Evolutionary conservation across 2,329 filamentous ascomycete genomes (phyloP), one percentile per base, ranked within the genome.

Genomic region (Fusarium papillatum): DNA sequence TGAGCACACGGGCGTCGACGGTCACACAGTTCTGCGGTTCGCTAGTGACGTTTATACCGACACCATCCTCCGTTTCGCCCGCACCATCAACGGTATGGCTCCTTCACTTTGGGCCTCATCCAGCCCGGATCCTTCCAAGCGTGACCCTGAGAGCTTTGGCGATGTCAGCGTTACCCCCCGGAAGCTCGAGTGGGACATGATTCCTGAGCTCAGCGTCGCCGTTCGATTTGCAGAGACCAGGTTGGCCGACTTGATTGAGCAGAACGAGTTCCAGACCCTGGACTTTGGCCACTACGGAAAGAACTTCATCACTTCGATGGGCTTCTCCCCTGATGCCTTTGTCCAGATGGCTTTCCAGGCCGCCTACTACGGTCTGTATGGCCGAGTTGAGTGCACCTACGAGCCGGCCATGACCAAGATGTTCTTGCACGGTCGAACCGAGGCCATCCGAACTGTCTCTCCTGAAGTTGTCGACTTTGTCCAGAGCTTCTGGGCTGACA

Each of bases 281-380:
- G 96, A 98, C 78, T 98, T 98, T 79, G 86, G 88, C 61, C 91
- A 93, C 29, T 99, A 98, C 79, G 97, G 97, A 76, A 98, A 98
- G 88, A 98, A 97, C 84, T 98, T 98, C 82, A 98, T 99, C 84
- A 98, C 95, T 0, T 95, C 94, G 0, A 97, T 97, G 93, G 96
- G 96, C 10, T 97, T 98, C 85, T 98, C 96, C 0, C 96, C 97
- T 0, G 97, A 98, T 82, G 97, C 97, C 0, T 99, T 98, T 82
- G 95, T 99, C 24, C 97, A 99, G 84, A 98, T 99, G 96, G 97
- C 97, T 0, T 98, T 98, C 86, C 97, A 99, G 84, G 96, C 96
- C 7, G 96, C 97, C 1, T 98, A 99, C 87, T 99, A 98, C 81
- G 97, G 97, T 3, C 89, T 99, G 10, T 99, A 98, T 79, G 97